Evolutionary conservation across 2,329 filamentous ascomycete genomes (phyloP).

Genomic region (Emericellopsis atlantica): DNA sequence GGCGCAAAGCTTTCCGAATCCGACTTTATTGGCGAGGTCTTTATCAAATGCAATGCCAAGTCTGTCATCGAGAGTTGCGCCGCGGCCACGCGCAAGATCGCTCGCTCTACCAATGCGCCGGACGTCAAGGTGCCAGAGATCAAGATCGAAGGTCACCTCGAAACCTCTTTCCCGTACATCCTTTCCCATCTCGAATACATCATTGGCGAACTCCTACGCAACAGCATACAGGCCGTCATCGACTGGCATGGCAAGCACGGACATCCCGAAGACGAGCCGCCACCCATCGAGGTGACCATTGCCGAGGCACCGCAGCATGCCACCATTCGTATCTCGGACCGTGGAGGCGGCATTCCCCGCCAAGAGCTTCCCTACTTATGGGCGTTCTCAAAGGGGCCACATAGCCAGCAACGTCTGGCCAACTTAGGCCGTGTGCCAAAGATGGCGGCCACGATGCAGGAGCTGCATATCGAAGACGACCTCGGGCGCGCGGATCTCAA

Average conservation of each 20-base stretch:
- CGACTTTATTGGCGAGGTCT: conserved; percentile 92
- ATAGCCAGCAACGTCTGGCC: conserved; percentile 62
- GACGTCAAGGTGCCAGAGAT: conserved; percentile 67
- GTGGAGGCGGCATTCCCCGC: conserved; percentile 79
- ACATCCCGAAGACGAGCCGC: conserved; percentile 31
- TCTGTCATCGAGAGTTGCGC: conserved; percentile 82
- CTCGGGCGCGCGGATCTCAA: conserved; percentile 26
- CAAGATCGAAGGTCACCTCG: conserved; percentile 69
- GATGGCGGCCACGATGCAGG: conserved; percentile 88
- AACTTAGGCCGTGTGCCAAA: conserved; percentile 81
- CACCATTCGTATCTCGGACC: conserved; percentile 91
- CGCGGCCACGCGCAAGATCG: conserved; percentile 60
- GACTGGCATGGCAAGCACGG: conserved; percentile 48
- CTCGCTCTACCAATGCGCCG: conserved; percentile 61
- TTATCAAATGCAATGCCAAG: conserved; percentile 81
- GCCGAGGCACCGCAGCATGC: conserved; percentile 92
- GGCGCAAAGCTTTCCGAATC: conserved; percentile 58
- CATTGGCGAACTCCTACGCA: conserved; percentile 84
- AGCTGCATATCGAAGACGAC: conserved; percentile 46
- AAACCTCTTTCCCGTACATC: conserved; percentile 92
- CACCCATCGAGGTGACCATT: conserved; percentile 85
- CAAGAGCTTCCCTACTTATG: conserved; percentile 83
- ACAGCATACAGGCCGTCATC: conserved; percentile 85
- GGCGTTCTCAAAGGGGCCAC: conserved; percentile 92
- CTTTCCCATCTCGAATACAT: conserved; percentile 95